Evolutionary conservation across 2,329 filamentous ascomycete species (phyloP).

Genomic region (Chaetomium olivaceum): DNA sequence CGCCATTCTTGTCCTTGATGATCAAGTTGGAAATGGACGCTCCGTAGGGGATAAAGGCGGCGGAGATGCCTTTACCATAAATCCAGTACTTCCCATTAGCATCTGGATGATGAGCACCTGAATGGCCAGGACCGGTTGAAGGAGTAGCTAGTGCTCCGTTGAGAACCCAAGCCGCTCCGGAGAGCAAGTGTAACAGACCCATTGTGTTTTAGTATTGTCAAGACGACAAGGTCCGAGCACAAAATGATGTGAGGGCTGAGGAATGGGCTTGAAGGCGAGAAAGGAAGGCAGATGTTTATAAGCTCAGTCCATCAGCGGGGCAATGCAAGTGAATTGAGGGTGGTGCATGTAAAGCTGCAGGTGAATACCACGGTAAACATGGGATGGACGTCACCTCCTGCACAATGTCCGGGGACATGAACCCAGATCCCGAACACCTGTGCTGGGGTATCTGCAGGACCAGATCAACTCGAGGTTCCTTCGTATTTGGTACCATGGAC

Average conservation of each 20-base stretch:
- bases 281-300: neutral
- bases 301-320: neutral
- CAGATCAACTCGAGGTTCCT: neutral
- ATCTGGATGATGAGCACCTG: conserved; percentile 44
- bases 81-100: conserved; percentile 71
- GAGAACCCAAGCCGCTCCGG: conserved; percentile 37
- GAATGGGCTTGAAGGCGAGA: neutral
- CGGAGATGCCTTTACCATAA: conserved; percentile 64
- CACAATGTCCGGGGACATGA: neutral
- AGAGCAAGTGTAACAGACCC: conserved; percentile 16
- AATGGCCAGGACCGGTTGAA: neutral
- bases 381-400: neutral
- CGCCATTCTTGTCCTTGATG: conserved; percentile 67
- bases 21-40: conserved; percentile 72
- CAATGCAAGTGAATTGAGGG: neutral
- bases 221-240: neutral
- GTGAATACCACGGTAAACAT: neutral
- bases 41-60: conserved; percentile 72
- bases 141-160: conserved; percentile 31
- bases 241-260: neutral
- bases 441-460: neutral
- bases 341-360: neutral
- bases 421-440: neutral
- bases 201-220: conserved; percentile 19
- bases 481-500: neutral